Percentiles rank a stretch among this genome's conserved stretches.
These are phyloP conservation scores for Sporothrix variecibatus DNA, from an alignment of 2,329 filamentous ascomycete genomes.

Conservation along the genomic window DNA sequence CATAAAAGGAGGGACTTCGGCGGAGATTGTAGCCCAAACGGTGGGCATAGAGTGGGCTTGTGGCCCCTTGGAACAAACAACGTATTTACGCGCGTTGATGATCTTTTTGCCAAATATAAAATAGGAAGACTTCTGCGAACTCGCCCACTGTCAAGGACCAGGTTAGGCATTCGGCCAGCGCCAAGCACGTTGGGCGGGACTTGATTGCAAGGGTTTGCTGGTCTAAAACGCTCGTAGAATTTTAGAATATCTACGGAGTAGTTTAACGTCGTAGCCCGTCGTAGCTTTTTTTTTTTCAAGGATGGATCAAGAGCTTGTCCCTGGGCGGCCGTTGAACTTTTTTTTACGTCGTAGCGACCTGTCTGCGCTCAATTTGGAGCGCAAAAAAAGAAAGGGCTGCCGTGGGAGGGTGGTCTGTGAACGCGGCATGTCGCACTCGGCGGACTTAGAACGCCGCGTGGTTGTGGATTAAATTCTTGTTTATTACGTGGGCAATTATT, in stretches of 20 bases:
- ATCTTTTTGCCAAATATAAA: background rate
- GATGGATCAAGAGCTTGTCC: background rate
- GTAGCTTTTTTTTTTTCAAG: background rate
- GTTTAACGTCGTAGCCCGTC: background rate
- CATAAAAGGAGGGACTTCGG: background rate
- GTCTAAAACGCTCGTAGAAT: constrained; percentile 5
- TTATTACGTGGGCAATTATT: background rate
- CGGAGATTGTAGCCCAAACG: constrained; percentile 6
- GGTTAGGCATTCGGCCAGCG: background rate
- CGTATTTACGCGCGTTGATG: background rate
- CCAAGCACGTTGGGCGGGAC: background rate
- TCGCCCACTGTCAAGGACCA: background rate
- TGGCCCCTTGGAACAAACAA: background rate
- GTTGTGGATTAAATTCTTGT: background rate
- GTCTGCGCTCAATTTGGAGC: background rate
- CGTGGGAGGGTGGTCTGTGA: background rate
- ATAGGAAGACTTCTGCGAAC: background rate
- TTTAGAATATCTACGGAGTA: background rate
- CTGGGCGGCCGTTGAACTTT: background rate
- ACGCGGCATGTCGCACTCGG: background rate
- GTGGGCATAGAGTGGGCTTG: background rate
- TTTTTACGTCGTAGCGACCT: background rate
- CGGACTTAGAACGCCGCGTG: background rate
- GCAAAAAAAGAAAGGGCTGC: background rate
- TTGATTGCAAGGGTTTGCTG: background rate